Evolutionary conservation across 2,329 filamentous ascomycete genomes (phyloP).

Genomic region (Pseudogymnoascus sp.): DNA sequence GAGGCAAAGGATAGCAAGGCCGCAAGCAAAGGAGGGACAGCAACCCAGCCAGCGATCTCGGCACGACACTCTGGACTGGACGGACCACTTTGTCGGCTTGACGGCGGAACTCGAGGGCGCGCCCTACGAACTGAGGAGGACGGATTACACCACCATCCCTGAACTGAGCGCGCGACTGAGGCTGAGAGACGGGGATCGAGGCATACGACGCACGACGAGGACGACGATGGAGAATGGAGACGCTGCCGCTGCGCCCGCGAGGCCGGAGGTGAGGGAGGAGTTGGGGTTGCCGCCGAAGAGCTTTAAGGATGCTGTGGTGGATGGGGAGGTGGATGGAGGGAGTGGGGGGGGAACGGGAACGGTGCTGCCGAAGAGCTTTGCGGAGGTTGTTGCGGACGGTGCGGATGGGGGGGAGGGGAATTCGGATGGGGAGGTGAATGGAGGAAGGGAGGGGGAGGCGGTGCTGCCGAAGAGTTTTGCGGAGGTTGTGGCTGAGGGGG

Average conservation of each 20-base stretch:
- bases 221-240: too few relatives aligned
- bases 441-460: not conserved
- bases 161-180: too few relatives aligned
- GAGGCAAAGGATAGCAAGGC: not conserved
- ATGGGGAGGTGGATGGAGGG: too few relatives aligned
- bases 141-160: not conserved
- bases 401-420: not conserved
- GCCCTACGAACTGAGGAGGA: not conserved
- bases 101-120: not conserved
- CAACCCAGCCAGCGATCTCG: too few relatives aligned
- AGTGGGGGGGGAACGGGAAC: too few relatives aligned
- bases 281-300: too few relatives aligned
- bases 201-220: too few relatives aligned
- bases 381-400: not conserved
- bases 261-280: not conserved
- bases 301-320: too few relatives aligned
- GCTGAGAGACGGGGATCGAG: too few relatives aligned
- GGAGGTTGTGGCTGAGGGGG: slow-evolving; percentile 22
- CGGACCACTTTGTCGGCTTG: not conserved
- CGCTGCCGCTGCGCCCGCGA: too few relatives aligned
- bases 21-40: not conserved
- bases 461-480: slow-evolving; percentile 33
- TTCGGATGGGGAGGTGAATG: not conserved
- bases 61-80: not conserved
- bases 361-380: not conserved